Conservation (phyloP, 2,329 filamentous ascomycete species). For the Uncinocarpus reesii region DNA sequence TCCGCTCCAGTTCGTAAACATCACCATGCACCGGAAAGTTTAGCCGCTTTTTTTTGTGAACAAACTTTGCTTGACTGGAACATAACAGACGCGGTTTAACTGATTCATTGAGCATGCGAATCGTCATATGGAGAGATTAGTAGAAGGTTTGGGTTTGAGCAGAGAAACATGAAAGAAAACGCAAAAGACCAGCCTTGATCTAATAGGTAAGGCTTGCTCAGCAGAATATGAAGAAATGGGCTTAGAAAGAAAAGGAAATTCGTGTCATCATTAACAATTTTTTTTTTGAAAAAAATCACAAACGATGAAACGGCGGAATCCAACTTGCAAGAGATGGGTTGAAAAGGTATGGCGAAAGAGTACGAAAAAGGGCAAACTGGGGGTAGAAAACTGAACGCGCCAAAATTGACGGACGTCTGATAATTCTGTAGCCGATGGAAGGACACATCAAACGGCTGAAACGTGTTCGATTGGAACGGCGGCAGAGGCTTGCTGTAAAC, state of each 20-base stretch:
- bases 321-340: neutral
- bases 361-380: neutral
- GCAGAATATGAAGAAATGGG: neutral
- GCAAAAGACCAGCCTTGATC: conserved; percentile 12
- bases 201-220: conserved; percentile 9
- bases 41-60: conserved; percentile 7
- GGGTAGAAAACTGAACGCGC: neutral
- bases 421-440: too few relatives aligned
- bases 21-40: conserved; percentile 8
- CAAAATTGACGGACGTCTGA: too few relatives aligned
- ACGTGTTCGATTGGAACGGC: too few relatives aligned
- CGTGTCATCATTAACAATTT: conserved; percentile 9
- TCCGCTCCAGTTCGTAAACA: conserved; percentile 10
- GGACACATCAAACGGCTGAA: too few relatives aligned
- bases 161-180: too few relatives aligned
- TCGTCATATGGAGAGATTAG: conserved; percentile 9
- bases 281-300: conserved; percentile 9
- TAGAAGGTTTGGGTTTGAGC: conserved; percentile 1
- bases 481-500: too few relatives aligned
- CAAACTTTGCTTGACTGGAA: conserved; percentile 9
- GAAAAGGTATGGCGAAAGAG: neutral
- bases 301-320: neutral
- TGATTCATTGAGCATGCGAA: conserved; percentile 4
- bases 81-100: conserved; percentile 3
- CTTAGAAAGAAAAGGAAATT: conserved; percentile 12